Evolutionary conservation across 441 rosid species (phyloP).

Genomic region (Pelargonium myrrhifolium): DNA sequence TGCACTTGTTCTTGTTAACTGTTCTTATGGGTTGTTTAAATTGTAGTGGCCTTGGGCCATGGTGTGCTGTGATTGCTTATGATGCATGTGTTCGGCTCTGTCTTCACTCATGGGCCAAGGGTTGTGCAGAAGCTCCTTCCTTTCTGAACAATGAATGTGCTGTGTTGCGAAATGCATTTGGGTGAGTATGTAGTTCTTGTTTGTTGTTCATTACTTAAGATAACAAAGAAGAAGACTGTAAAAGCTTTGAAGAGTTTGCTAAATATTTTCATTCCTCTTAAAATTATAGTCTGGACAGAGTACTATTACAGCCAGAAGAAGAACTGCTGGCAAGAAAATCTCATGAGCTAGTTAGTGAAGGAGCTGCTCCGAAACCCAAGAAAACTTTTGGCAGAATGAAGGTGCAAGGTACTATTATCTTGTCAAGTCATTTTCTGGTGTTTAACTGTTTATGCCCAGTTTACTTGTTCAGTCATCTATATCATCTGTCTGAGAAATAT

Average conservation of each 20-base stretch:
- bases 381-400: constrained; percentile 84
- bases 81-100: constrained; percentile 97
- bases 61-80: constrained; percentile 95
- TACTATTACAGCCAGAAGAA: constrained; percentile 92
- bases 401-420: constrained; percentile 66
- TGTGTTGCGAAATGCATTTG: constrained; percentile 70
- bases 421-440: constrained; percentile 12
- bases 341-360: constrained; percentile 54
- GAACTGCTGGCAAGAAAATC: constrained; percentile 67
- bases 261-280: constrained; percentile 17
- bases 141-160: constrained; percentile 92
- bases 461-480: not conserved
- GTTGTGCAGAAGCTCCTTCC: constrained; percentile 96
- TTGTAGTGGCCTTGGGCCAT: constrained; percentile 82
- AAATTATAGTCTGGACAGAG: constrained; percentile 52
- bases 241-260: not conserved
- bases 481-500: constrained; percentile 15
- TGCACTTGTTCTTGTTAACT: constrained; percentile 6
- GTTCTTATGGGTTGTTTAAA: constrained; percentile 14
- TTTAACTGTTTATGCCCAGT: constrained; percentile 16
- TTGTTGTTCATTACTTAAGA: not conserved
- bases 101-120: constrained; percentile 98
- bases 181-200: constrained; percentile 42
- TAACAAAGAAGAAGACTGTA: not conserved
- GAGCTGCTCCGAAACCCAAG: constrained; percentile 68